Percentiles rank a stretch among this genome's conserved stretches.
Evolutionary conservation across 176 grass and related monocot genomes (phyloP).

Genomic region (Carex pumila): DNA sequence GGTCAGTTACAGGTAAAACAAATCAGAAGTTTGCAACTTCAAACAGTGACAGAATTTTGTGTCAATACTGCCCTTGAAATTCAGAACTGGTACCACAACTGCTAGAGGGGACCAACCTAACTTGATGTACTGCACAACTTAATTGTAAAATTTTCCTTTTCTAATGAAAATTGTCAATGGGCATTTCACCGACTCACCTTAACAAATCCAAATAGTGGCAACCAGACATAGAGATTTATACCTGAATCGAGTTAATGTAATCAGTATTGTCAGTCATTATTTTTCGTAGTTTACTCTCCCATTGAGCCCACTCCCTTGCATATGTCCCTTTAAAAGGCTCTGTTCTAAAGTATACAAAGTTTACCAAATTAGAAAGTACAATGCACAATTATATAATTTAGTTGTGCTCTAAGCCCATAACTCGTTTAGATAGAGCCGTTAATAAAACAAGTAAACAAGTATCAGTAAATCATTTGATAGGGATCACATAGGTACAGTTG

Average conservation of each 20-base stretch:
- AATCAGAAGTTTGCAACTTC: constrained; percentile 5
- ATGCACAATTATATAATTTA: constrained; percentile 16
- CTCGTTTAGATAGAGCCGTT: constrained; percentile 11
- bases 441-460: neutral
- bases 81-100: too few species aligned
- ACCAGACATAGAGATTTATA: constrained; percentile 11
- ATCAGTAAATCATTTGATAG: neutral
- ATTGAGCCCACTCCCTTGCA: constrained; percentile 77
- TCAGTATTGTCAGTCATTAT: constrained; percentile 53
- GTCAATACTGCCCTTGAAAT: too few species aligned
- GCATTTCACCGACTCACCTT: too few species aligned
- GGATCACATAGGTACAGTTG: neutral
- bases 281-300: constrained; percentile 66
- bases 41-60: too few species aligned
- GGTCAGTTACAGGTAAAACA: neutral
- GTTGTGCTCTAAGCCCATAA: constrained; percentile 22
- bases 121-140: too few species aligned
- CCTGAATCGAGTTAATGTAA: constrained; percentile 86
- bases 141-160: too few species aligned
- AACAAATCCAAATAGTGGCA: constrained; percentile 1
- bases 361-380: neutral
- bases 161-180: too few species aligned
- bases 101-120: too few species aligned
- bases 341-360: constrained; percentile 30
- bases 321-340: constrained; percentile 89